Percentiles rank a stretch among this genome's conserved stretches.
Evolutionary conservation across 495 filamentous ascomycete species (phyloP).

Genomic region (Penicillium taxi): DNA sequence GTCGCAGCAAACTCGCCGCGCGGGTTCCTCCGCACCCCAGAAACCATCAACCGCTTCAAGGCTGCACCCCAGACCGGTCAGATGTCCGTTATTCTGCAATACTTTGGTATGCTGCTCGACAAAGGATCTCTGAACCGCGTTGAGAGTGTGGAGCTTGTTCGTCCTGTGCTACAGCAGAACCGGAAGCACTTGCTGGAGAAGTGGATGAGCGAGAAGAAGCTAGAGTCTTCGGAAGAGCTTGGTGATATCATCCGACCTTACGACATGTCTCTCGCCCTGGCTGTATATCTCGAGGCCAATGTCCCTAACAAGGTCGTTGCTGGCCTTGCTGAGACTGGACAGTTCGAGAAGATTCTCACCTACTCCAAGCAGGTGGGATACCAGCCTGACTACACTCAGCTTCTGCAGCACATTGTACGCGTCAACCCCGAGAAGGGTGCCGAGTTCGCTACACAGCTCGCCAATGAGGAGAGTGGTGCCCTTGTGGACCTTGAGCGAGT

Average conservation of each 20-base stretch:
- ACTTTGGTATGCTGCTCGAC: conserved; percentile 94
- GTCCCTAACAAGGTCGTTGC: conserved; percentile 88
- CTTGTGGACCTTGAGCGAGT: conserved; percentile 91
- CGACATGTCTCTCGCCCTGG: conserved; percentile 75
- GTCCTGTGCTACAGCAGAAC: conserved; percentile 84
- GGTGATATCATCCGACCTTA: conserved; percentile 89
- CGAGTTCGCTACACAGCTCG: conserved; percentile 84
- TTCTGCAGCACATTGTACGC: conserved; percentile 86
- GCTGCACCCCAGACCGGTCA: conserved; percentile 61
- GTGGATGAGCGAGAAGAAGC: conserved; percentile 91
- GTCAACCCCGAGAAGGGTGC: conserved; percentile 90
- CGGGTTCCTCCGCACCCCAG: conserved; percentile 85
- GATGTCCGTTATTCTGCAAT: conserved; percentile 90
- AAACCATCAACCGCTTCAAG: conserved; percentile 95
- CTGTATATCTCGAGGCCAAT: conserved; percentile 81
- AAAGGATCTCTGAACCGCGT: conserved; percentile 87
- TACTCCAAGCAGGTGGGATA: conserved; percentile 80
- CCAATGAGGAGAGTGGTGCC: conserved; percentile 74
- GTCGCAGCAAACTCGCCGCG: conserved; percentile 93
- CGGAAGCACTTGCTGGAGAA: conserved; percentile 95
- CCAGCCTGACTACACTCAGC: conserved; percentile 80
- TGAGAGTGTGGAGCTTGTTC: conserved; percentile 88
- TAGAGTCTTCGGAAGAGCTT: conserved; percentile 90
- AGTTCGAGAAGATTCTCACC: conserved; percentile 90
- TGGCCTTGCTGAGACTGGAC: conserved; percentile 87